These are phyloP conservation scores for Backusella psychrophila DNA, from an alignment of 192 early-diverging fungal genomes.

Conservation along the genomic window DNA sequence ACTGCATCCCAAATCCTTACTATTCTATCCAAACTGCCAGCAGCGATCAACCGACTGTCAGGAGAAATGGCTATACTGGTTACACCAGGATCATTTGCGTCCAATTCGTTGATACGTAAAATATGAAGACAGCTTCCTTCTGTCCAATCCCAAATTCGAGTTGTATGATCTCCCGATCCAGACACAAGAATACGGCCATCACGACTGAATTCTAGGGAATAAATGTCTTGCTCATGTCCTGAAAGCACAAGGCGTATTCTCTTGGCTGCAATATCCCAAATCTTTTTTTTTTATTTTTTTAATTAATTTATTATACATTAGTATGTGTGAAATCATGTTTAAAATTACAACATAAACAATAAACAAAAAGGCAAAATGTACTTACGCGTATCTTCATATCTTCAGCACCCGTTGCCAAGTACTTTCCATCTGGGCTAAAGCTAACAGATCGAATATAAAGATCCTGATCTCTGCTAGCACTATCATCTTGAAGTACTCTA, in stretches of 20 bases:
- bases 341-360: background rate
- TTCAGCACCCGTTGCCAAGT: constrained; percentile 93
- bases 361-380: background rate
- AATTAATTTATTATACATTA: background rate
- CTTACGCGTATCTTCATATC: constrained; percentile 87
- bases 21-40: constrained; percentile 92
- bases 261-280: constrained; percentile 69
- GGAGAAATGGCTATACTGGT: constrained; percentile 94
- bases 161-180: constrained; percentile 87
- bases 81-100: constrained; percentile 90
- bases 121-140: constrained; percentile 69
- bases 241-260: constrained; percentile 63
- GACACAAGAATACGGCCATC: constrained; percentile 89
- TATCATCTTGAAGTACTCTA: constrained; percentile 78
- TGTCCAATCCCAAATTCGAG: constrained; percentile 87
- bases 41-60: constrained; percentile 84
- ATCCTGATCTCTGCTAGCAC: constrained; percentile 73
- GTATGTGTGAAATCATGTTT: background rate
- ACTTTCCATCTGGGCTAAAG: constrained; percentile 91
- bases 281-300: constrained; percentile 14
- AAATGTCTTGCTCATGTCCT: constrained; percentile 98
- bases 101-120: constrained; percentile 75
- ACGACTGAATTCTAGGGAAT: constrained; percentile 92
- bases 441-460: constrained; percentile 95
- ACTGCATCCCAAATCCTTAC: constrained; percentile 91